phyloP scores from a whole-genome alignment of 2,329 filamentous ascomycete species.

The Macroventuria anomochaeta region DNA sequence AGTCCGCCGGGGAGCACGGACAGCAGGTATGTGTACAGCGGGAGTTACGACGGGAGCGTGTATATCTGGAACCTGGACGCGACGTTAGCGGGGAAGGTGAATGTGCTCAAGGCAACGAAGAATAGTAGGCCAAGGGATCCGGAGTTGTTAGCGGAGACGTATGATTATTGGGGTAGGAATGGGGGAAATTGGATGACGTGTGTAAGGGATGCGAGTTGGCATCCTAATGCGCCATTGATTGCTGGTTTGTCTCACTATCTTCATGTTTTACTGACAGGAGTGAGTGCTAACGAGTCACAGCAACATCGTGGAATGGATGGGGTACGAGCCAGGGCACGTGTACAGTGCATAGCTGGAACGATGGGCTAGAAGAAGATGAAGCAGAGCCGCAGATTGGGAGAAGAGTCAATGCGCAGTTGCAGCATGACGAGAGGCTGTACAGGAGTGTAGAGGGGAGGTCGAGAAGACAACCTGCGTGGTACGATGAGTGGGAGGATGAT shows the following conservation, averaged over 20 bases:
- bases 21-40: constrained; percentile 90
- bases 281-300: constrained; percentile 52
- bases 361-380: constrained; percentile 69
- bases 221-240: constrained; percentile 81
- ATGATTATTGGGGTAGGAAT: constrained; percentile 63
- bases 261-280: not conserved
- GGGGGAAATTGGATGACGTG: constrained; percentile 73
- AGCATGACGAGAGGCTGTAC: constrained; percentile 48
- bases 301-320: constrained; percentile 83
- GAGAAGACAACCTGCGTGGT: constrained; percentile 33
- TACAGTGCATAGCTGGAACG: constrained; percentile 79
- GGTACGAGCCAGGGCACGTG: constrained; percentile 76
- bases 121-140: constrained; percentile 64
- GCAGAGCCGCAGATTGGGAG: constrained; percentile 45
- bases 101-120: constrained; percentile 75
- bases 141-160: constrained; percentile 62
- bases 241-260: constrained; percentile 61
- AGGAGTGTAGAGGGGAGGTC: constrained; percentile 26
- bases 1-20: constrained; percentile 85
- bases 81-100: constrained; percentile 76
- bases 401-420: constrained; percentile 46
- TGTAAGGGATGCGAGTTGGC: constrained; percentile 89
- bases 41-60: constrained; percentile 86
- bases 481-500: constrained; percentile 40
- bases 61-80: constrained; percentile 95